Base-by-base conservation (phyloP, 1,139 yeast species). In the Arxiozyma slooffiae region DNA sequence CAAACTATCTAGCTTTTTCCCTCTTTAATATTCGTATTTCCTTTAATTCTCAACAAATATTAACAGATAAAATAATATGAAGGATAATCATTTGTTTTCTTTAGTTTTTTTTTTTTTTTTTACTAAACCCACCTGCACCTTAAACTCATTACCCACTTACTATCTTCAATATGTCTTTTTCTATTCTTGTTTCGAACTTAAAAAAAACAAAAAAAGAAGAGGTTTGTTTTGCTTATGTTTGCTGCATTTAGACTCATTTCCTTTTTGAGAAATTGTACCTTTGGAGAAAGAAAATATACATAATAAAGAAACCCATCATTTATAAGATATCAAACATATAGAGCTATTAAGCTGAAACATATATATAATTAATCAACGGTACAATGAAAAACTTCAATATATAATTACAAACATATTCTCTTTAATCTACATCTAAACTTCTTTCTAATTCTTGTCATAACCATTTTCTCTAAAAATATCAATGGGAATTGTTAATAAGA, bases 381-480 rank as follows among this genome's bases (percentile, higher is more conserved):
- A n/a, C n/a, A n/a, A n/a, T n/a, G n/a, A n/a, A n/a, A n/a, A n/a
- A n/a, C n/a, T 14, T 22, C 16, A 24, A 16, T 17, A 8, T 23
- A 6, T 26, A 22, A 16, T 11, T 17, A 41, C 6, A n/a, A 14
- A 22, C n/a, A 21, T n/a, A n/a, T n/a, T n/a, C n/a, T n/a, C n/a
- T 18, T 34, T 40, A 17, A 4, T 48, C 50, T 26, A 18, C 34
- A 34, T 30, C 50, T 21, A 58, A 52, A 46, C 56, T 61, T 38
- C 80, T 85, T 59, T 78, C 73, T 70, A 80, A 72, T 62, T 83
- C 90, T 61, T 76, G 71, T 82, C 89, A 85, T 44, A 85, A 70
- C 89, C 95, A 86, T 59, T 82, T 83, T 54, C 96, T 74, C 95
- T 95, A 88, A n/a, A n/a, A 48, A 86, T 72, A 60, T 86, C 95